phyloP scores from a whole-genome alignment of 2,329 filamentous ascomycete species.

The Ophiosphaerella narmari region DNA sequence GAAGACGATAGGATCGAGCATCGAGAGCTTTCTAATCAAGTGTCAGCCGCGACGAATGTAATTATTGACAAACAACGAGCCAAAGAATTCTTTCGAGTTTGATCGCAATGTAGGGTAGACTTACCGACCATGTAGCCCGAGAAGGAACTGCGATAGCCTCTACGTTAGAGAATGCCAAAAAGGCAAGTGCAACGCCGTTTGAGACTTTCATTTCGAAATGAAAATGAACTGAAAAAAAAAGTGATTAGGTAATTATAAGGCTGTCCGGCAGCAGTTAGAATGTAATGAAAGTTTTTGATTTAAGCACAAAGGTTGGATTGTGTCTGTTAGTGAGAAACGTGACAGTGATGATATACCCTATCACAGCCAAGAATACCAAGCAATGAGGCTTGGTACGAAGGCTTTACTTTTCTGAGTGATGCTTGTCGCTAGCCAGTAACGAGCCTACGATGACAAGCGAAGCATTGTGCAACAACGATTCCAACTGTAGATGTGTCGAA shows the following conservation, averaged over 20 bases:
- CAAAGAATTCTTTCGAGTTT: no score
- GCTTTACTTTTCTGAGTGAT: conserved; percentile 10
- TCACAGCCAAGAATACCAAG: not conserved
- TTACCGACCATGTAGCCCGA: conserved; percentile 26
- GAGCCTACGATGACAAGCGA: conserved; percentile 4
- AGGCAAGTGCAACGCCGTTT: conserved; percentile 16
- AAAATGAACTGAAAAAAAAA: conserved; percentile 2
- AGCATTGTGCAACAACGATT: conserved; percentile 23
- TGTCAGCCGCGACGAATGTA: not conserved
- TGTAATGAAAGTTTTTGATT: not conserved
- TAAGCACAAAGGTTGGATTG: not conserved
- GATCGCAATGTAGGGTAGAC: conserved; percentile 6
- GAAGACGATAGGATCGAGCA: conserved; percentile 16
- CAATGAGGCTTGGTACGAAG: not conserved
- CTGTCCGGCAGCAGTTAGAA: conserved; percentile 21
- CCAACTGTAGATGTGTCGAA: conserved; percentile 9
- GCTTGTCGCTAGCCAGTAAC: conserved; percentile 6
- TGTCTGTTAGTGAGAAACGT: not conserved
- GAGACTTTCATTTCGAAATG: conserved; percentile 31
- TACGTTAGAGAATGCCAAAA: conserved; percentile 28
- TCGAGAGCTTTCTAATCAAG: conserved; percentile 15
- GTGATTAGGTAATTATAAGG: conserved; percentile 9
- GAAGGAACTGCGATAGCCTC: conserved; percentile 24
- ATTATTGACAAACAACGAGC: not conserved
- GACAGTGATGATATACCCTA: not conserved